phyloP scores from a whole-genome alignment of 2,329 filamentous ascomycete genomes.

The Cercospora zeae-maydis region DNA sequence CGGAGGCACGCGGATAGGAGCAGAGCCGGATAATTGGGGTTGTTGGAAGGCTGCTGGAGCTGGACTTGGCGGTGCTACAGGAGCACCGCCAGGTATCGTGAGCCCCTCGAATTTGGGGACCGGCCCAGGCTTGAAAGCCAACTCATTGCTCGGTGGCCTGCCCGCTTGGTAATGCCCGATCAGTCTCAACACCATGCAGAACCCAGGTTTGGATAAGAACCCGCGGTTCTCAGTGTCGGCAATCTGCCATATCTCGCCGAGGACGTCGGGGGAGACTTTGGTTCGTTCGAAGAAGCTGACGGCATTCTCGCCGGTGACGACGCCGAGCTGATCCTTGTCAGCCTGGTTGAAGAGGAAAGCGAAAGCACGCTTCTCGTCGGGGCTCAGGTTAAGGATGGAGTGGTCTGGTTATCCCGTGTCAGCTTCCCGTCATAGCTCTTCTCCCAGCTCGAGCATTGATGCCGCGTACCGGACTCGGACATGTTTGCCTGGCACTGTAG shows the following conservation, averaged over 20 bases:
- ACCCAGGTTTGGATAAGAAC: slow-evolving; percentile 86
- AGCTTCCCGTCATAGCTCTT: neutral
- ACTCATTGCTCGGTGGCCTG: slow-evolving; percentile 71
- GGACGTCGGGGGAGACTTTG: slow-evolving; percentile 73
- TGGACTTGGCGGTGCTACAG: slow-evolving; percentile 26
- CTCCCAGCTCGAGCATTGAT: neutral
- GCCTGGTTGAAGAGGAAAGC: slow-evolving; percentile 90
- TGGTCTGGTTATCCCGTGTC: slow-evolving; percentile 28
- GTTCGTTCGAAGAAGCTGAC: slow-evolving; percentile 99
- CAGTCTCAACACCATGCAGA: slow-evolving; percentile 85
- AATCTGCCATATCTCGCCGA: slow-evolving; percentile 99
- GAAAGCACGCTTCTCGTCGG: slow-evolving; percentile 91
- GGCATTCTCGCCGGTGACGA: slow-evolving; percentile 92
- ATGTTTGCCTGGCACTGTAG: slow-evolving; percentile 20
- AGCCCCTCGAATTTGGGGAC: slow-evolving; percentile 88
- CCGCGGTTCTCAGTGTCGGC: slow-evolving; percentile 95
- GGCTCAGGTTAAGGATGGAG: slow-evolving; percentile 62
- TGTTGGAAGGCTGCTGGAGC: slow-evolving; percentile 28
- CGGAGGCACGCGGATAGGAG: slow-evolving; percentile 80
- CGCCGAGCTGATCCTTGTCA: slow-evolving; percentile 84
- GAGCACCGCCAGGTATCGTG: slow-evolving; percentile 39
- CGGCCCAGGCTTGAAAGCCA: slow-evolving; percentile 83
- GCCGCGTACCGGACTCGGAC: slow-evolving; percentile 23
- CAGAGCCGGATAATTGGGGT: slow-evolving; percentile 40
- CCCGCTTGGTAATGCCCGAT: slow-evolving; percentile 94